These are phyloP conservation scores for Chenopodium formosanum DNA, from an alignment of 148 eudicot genomes.

Conservation along the genomic window DNA sequence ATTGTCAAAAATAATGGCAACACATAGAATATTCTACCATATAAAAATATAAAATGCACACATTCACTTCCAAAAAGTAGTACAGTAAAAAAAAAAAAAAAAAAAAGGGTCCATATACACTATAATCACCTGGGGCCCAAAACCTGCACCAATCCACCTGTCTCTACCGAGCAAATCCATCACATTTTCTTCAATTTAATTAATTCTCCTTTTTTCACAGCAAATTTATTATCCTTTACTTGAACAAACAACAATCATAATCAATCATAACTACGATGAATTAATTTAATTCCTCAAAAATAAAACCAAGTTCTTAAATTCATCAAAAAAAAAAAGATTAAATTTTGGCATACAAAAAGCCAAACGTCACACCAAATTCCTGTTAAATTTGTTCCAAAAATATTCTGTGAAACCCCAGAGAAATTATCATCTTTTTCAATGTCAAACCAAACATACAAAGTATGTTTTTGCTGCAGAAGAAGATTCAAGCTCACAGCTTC, in stretches of 20 bases:
- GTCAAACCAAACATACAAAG: constrained; percentile 62
- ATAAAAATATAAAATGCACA: no score
- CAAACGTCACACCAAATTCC: background rate
- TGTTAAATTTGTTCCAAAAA: background rate
- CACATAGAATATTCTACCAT: no score
- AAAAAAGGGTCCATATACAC: no score
- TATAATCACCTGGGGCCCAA: no score
- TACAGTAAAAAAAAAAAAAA: no score
- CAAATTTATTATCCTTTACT: background rate
- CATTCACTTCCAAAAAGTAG: no score
- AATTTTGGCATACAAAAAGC: background rate
- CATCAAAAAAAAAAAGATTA: background rate
- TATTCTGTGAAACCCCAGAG: background rate
- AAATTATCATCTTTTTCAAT: constrained; percentile 11
- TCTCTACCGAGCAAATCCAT: no score
- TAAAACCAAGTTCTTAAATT: background rate
- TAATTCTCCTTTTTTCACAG: background rate
- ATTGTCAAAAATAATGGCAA: no score
- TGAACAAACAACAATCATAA: constrained; percentile 3
- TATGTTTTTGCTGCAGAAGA: constrained; percentile 83
- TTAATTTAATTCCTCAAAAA: background rate
- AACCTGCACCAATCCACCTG: no score
- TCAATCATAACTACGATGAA: background rate
- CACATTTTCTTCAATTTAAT: no score
- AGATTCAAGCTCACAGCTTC: constrained; percentile 61